Conservation (phyloP, 331 rosid genomes). For the Acacia concinna region DNA sequence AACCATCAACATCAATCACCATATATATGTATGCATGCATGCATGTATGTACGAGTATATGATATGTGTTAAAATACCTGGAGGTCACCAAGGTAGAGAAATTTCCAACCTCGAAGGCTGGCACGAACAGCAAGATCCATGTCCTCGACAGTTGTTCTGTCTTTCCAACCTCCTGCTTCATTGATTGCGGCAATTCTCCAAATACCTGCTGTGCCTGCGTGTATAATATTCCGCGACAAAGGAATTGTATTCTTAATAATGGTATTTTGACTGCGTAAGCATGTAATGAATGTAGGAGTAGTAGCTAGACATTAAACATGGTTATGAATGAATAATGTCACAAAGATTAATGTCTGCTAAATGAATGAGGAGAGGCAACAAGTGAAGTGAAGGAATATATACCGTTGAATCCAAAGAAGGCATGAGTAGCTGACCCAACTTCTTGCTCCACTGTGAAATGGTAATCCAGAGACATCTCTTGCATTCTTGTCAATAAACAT, state of each 20-base stretch:
- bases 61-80: slow-evolving; percentile 47
- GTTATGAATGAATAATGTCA: background rate
- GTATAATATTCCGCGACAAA: background rate
- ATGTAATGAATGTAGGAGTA: background rate
- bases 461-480: slow-evolving; percentile 70
- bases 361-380: background rate
- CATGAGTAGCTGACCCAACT: slow-evolving; percentile 73
- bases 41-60: background rate
- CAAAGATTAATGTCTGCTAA: background rate
- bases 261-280: background rate
- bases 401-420: slow-evolving; percentile 96
- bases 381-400: background rate
- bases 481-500: slow-evolving; percentile 69
- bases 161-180: slow-evolving; percentile 99
- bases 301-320: background rate
- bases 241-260: background rate
- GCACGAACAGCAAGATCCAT: slow-evolving; percentile 99
- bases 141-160: slow-evolving; percentile 95
- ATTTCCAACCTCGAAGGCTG: slow-evolving; percentile 97
- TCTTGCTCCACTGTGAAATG: slow-evolving; percentile 70
- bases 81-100: slow-evolving; percentile 94
- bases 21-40: too few relatives aligned
- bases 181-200: slow-evolving; percentile 98
- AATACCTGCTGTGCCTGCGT: slow-evolving; percentile 89
- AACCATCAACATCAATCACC: background rate